Evolutionary conservation across 2,329 filamentous ascomycete genomes (phyloP).

Genomic region (Sarocladium brachiariae): DNA sequence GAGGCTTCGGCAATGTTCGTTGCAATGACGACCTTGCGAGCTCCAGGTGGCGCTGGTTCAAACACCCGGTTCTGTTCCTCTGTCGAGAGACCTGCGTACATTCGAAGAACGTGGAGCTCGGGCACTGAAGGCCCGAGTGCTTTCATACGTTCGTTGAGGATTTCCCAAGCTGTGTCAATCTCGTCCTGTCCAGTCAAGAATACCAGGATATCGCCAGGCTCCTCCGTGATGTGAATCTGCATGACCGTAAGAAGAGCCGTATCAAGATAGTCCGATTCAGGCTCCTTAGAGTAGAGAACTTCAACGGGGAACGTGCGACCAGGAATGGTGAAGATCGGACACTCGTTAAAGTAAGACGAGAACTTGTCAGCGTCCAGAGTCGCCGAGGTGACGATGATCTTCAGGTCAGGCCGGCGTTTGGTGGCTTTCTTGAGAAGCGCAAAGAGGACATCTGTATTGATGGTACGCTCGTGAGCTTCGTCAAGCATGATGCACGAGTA

Average conservation of each 20-base stretch:
- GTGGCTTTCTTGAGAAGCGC: constrained; percentile 90
- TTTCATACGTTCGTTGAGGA: constrained; percentile 93
- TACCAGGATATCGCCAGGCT: constrained; percentile 86
- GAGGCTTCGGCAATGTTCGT: constrained; percentile 98
- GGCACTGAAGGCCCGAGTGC: constrained; percentile 84
- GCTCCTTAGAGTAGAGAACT: constrained; percentile 89
- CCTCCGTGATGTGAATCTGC: constrained; percentile 88
- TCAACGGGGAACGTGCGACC: constrained; percentile 94
- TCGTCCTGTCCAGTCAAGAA: constrained; percentile 98
- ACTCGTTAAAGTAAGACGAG: constrained; percentile 90
- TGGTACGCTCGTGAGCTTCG: constrained; percentile 95
- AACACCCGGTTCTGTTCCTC: constrained; percentile 95
- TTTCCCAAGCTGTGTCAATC: constrained; percentile 91
- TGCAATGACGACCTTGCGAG: constrained; percentile 90
- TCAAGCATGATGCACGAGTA: constrained; percentile 98
- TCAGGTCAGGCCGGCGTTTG: constrained; percentile 77
- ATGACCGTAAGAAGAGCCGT: constrained; percentile 92
- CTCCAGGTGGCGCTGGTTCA: constrained; percentile 79
- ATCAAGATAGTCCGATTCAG: constrained; percentile 92
- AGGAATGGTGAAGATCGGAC: constrained; percentile 93
- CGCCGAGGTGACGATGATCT: constrained; percentile 93
- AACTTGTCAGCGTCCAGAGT: constrained; percentile 98
- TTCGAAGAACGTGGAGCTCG: constrained; percentile 84
- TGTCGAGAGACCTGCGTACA: constrained; percentile 89
- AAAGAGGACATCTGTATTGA: constrained; percentile 92